A percentile compares a stretch with the other conserved stretches of the same genome.
Evolutionary conservation across 345 rosid species (phyloP).

Genomic region (Salix suchowensis): DNA sequence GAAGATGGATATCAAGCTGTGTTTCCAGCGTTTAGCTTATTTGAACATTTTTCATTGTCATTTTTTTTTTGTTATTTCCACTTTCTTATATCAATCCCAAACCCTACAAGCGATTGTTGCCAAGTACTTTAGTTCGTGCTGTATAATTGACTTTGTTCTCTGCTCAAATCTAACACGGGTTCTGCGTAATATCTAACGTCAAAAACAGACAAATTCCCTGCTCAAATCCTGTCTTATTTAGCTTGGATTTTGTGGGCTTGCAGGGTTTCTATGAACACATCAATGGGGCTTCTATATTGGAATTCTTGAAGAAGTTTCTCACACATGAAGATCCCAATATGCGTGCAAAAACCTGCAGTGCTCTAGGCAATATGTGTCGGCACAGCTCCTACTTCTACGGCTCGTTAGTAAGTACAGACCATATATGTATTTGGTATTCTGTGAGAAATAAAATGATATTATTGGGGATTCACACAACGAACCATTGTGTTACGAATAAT

Average conservation of each 20-base stretch:
- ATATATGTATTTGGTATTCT: neutral
- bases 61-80: too few relatives aligned
- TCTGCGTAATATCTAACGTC: neutral
- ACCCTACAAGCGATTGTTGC: too few relatives aligned
- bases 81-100: too few relatives aligned
- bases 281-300: conserved; percentile 67
- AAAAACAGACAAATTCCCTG: neutral
- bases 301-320: conserved; percentile 58
- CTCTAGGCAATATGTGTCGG: conserved; percentile 93
- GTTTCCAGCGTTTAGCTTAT: too few relatives aligned
- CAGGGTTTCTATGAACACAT: conserved; percentile 89
- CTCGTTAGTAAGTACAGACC: conserved; percentile 51
- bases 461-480: neutral
- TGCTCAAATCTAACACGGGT: too few relatives aligned
- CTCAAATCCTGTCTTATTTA: conserved; percentile 6
- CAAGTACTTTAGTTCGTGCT: too few relatives aligned
- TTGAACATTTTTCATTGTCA: too few relatives aligned
- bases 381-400: conserved; percentile 80
- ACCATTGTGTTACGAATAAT: neutral
- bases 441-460: neutral
- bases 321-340: conserved; percentile 72
- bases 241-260: conserved; percentile 23
- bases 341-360: conserved; percentile 95
- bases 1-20: too few relatives aligned
- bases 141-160: too few relatives aligned